A percentile compares a stretch with the other conserved stretches of the same genome.
These are phyloP conservation scores for Trichoderma parareesei DNA, from an alignment of 495 filamentous ascomycete genomes.

Conservation along the genomic window DNA sequence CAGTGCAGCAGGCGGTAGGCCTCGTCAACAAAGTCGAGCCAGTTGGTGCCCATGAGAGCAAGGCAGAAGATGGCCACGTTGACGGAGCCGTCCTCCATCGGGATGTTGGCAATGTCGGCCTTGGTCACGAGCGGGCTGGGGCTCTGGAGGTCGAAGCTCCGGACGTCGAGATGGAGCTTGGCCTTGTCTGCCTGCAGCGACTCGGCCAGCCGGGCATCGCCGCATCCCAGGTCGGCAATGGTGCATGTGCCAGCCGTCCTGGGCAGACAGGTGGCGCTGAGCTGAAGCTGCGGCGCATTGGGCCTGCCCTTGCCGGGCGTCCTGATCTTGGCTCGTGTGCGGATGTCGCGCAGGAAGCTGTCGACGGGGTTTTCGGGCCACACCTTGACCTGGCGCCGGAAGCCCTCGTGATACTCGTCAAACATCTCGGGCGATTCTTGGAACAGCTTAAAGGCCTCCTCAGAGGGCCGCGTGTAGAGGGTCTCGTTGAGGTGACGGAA, in stretches of 20 bases:
- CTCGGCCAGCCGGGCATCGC: conserved; percentile 58
- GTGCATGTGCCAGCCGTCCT: conserved; percentile 53
- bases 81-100: conserved; percentile 58
- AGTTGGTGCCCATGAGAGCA: conserved; percentile 97
- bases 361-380: conserved; percentile 97
- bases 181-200: conserved; percentile 52
- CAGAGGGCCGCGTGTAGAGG: conserved; percentile 84
- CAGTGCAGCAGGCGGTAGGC: conserved; percentile 83
- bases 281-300: conserved; percentile 6
- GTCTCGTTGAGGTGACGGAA: conserved; percentile 97
- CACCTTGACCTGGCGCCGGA: conserved; percentile 83
- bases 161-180: conserved; percentile 33
- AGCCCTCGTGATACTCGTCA: conserved; percentile 87
- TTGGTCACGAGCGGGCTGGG: conserved; percentile 65
- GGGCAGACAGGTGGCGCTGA: conserved; percentile 25
- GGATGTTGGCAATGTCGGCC: conserved; percentile 80
- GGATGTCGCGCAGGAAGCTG: conserved; percentile 62
- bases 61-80: conserved; percentile 91
- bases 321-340: conserved; percentile 39
- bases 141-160: conserved; percentile 47
- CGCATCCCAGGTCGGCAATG: conserved; percentile 64
- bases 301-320: conserved; percentile 18
- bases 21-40: conserved; percentile 90
- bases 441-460: conserved; percentile 71
- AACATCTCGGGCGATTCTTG: conserved; percentile 78